Evolutionary conservation across 2,329 filamentous ascomycete species (phyloP).

Genomic region (Cladobotryum protrusum): DNA sequence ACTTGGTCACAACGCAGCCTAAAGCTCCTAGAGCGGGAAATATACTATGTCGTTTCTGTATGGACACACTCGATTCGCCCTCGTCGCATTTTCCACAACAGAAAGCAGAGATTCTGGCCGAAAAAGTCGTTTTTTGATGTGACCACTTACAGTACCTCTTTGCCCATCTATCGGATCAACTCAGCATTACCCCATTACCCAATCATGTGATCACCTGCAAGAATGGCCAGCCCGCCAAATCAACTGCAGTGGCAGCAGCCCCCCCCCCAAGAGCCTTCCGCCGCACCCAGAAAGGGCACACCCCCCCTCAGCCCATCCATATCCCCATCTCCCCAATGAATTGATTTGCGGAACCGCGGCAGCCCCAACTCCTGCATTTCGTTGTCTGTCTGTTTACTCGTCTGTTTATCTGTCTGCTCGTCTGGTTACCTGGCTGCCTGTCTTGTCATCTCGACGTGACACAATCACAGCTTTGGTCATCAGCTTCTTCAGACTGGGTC

Average conservation of each 20-base stretch:
- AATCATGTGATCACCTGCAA: conserved; percentile 18
- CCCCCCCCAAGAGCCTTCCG: neutral
- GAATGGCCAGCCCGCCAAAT: conserved; percentile 9
- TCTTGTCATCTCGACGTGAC: conserved; percentile 6
- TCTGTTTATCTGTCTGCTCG: too few relatives aligned
- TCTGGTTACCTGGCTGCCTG: too few relatives aligned
- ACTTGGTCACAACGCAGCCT: conserved; percentile 1
- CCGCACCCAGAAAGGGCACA: too few relatives aligned
- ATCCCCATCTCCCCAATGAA: neutral
- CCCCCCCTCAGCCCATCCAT: conserved; percentile 6
- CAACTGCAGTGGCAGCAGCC: conserved; percentile 1
- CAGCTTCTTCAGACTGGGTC: neutral
- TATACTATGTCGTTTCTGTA: neutral
- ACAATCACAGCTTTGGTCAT: conserved; percentile 4
- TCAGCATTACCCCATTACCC: conserved; percentile 1
- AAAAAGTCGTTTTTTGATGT: neutral
- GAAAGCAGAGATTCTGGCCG: neutral
- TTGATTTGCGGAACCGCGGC: neutral
- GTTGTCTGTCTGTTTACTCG: too few relatives aligned
- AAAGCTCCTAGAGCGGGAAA: conserved; percentile 1
- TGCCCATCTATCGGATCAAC: neutral
- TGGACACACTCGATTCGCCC: neutral
- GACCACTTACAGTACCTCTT: neutral
- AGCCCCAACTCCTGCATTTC: neutral
- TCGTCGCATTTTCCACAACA: neutral